Evolutionary conservation across 352 stramenopile genomes (phyloP).

Genomic region (Globisporangium iwayamae): DNA sequence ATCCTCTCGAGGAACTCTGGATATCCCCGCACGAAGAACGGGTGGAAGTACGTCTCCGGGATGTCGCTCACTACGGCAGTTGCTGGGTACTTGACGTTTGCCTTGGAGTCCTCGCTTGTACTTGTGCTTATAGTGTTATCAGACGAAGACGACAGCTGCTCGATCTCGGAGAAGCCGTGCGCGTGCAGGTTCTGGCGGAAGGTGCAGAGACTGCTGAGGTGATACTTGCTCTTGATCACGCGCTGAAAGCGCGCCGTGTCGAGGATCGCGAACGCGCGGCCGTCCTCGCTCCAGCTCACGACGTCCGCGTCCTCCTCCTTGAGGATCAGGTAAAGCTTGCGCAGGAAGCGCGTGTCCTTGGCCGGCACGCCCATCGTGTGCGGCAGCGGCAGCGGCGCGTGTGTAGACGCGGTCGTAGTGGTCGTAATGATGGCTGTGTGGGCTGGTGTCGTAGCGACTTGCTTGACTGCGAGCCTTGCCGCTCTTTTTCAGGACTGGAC

Average conservation of each 20-base stretch:
- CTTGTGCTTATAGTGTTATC: not conserved
- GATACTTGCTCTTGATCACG: slow-evolving; percentile 11
- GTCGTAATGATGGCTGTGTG: too few relatives aligned
- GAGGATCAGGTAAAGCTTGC: slow-evolving; percentile 12
- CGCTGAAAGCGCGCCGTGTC: slow-evolving; percentile 12
- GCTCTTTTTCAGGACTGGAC: not conserved
- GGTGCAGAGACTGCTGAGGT: slow-evolving; percentile 10
- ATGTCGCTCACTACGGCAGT: not conserved
- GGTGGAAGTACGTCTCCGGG: slow-evolving; percentile 11
- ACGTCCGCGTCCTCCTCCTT: slow-evolving; percentile 5
- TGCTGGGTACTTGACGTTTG: not conserved
- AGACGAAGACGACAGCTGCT: too few relatives aligned
- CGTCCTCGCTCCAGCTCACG: slow-evolving; percentile 9
- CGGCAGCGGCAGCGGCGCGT: too few relatives aligned
- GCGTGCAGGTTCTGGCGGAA: slow-evolving; percentile 10
- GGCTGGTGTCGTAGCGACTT: too few relatives aligned
- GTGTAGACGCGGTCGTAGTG: too few relatives aligned
- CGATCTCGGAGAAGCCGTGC: slow-evolving; percentile 8
- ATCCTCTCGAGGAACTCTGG: slow-evolving; percentile 11
- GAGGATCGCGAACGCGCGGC: slow-evolving; percentile 8
- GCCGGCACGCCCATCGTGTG: slow-evolving; percentile 1
- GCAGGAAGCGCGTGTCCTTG: slow-evolving; percentile 13
- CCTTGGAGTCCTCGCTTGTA: slow-evolving; percentile 1
- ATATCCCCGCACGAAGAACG: slow-evolving; percentile 6
- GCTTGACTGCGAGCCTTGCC: too few relatives aligned